These are phyloP conservation scores for Pulveroboletus sp. DNA, from an alignment of 768 basidiomycete species.

Conservation along the genomic window DNA sequence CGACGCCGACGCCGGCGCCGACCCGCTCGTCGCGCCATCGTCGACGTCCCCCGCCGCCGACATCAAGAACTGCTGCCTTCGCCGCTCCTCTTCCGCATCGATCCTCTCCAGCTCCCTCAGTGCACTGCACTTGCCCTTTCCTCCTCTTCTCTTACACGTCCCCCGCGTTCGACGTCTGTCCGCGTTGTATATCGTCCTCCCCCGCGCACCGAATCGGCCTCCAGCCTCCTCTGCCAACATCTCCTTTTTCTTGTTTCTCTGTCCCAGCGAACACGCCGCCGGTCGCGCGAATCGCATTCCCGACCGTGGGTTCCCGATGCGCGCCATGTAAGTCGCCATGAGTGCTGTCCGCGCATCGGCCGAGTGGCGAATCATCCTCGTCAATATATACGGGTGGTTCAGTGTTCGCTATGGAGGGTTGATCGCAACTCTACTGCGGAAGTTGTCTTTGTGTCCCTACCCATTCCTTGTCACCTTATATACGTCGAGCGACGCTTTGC, in stretches of 20 bases:
- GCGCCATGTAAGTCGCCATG: slow-evolving; percentile 27
- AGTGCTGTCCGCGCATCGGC: slow-evolving; percentile 34
- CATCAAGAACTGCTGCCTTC: slow-evolving; percentile 5
- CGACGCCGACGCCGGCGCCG: too few species aligned
- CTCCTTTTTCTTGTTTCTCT: background rate
- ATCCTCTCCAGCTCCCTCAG: slow-evolving; percentile 13
- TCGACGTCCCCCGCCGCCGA: slow-evolving; percentile 1
- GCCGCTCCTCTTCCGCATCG: slow-evolving; percentile 21
- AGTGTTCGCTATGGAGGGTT: background rate
- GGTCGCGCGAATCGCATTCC: background rate
- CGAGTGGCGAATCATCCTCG: slow-evolving; percentile 23
- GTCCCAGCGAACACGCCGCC: background rate
- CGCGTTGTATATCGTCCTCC: slow-evolving; percentile 30
- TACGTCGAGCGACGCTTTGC: slow-evolving; percentile 17
- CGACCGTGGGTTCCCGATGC: slow-evolving; percentile 16
- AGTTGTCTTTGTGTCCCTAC: background rate
- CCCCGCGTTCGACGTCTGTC: background rate
- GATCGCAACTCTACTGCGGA: background rate
- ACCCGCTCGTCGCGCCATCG: background rate
- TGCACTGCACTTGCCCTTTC: background rate
- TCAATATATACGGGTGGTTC: background rate
- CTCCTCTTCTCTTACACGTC: background rate
- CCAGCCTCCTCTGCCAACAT: background rate
- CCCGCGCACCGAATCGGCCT: slow-evolving; percentile 10
- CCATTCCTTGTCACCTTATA: slow-evolving; percentile 19